phyloP scores from a whole-genome alignment of 768 basidiomycete genomes.

The Astraeus odoratus region DNA sequence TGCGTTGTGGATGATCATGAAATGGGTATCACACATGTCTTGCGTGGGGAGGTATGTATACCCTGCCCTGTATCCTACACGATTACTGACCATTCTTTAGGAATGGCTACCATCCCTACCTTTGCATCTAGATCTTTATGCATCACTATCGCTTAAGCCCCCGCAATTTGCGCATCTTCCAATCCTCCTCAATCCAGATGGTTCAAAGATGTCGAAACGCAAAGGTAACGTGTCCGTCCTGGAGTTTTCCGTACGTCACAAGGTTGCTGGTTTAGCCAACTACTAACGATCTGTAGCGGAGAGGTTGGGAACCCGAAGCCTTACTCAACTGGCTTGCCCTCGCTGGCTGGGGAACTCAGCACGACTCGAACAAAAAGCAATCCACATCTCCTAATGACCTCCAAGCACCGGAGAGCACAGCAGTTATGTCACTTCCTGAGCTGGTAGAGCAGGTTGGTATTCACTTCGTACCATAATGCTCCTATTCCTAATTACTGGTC shows the following conservation, averaged over 20 bases:
- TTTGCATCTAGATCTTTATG: constrained; percentile 85
- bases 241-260: constrained; percentile 70
- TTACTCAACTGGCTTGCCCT: constrained; percentile 91
- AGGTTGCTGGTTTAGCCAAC: not conserved
- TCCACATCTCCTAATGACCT: constrained; percentile 14
- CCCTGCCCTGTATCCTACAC: not conserved
- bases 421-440: constrained; percentile 52
- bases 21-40: constrained; percentile 94
- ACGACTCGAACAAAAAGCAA: constrained; percentile 16
- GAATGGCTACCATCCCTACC: constrained; percentile 96
- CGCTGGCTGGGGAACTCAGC: constrained; percentile 82
- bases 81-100: constrained; percentile 30
- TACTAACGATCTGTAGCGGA: constrained; percentile 38
- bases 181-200: constrained; percentile 82
- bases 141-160: constrained; percentile 58
- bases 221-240: constrained; percentile 83
- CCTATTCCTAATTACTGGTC: not conserved
- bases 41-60: constrained; percentile 77
- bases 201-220: constrained; percentile 92
- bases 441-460: constrained; percentile 54
- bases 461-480: not conserved
- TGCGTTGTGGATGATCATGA: constrained; percentile 93
- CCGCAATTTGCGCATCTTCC: constrained; percentile 92
- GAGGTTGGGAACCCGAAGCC: constrained; percentile 87
- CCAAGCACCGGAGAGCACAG: constrained; percentile 58